Evolutionary conservation across 108 stramenopile genomes (phyloP), one percentile per base, ranked within the genome.

Genomic region (Cylindrotheca fusiformis): DNA sequence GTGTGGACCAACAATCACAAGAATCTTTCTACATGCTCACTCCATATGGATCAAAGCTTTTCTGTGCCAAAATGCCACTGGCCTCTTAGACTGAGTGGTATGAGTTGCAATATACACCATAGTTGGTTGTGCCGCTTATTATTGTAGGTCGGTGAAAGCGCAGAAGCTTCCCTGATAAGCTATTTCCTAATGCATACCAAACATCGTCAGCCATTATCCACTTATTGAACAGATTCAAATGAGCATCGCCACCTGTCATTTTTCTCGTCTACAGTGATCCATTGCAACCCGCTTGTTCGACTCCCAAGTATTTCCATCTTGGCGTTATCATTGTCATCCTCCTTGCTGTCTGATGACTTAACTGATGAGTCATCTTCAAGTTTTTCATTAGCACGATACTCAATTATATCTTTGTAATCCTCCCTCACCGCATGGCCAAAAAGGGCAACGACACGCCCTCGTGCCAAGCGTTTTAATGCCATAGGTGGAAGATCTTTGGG

Each of bases 321-420:
- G 57, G 77, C 68, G 1, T 50, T 60, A 58, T 88, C 84, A 24
- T 59, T 52, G 33, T 76, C 68, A 22, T 78, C 73, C 29, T 83
- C 75, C n/a, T 76, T 64, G 46, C 79, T 83, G 48, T 85, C 87
- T 8, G 77, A 79, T 1, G 87, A 88, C 32, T 72, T 76, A 26
- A 78, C 69, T 20, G 87, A 88, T 6, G 48, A 52, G 21, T 83
- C 74, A 50, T 83, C 82, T 22, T 75, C 72, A 18, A 67, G 59
- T 23, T 59, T 70, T 52, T 60, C 65, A 60, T 77, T 63, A 2
- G 62, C 62, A 46, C 47, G 52, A 17, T 32, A 2, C 45, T 57
- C 19, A 44, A 52, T 50, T 19, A 60, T 54, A 29, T n/a, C 64
- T 24, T 64, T 10, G 27, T 63, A 51, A 21, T 23, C 44, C n/a